A percentile compares a stretch with the other conserved stretches of the same genome.
These are phyloP conservation scores for Phyllosticta ampelicida DNA, from an alignment of 2,329 filamentous ascomycete species.

Conservation along the genomic window DNA sequence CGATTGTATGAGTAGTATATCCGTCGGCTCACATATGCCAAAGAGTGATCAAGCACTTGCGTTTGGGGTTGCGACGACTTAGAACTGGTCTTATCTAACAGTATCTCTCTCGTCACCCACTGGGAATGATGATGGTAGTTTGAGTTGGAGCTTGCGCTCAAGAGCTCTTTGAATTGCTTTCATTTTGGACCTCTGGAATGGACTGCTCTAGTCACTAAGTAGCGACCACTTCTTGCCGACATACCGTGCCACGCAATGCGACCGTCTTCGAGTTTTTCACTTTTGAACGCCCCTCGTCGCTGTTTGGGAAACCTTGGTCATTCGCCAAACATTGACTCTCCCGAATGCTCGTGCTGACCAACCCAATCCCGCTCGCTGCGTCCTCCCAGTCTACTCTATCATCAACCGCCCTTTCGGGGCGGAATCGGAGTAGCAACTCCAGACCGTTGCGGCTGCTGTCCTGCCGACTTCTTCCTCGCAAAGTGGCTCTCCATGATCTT, in stretches of 20 bases:
- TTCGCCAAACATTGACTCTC: not conserved
- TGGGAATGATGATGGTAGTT: not conserved
- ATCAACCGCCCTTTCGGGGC: slow-evolving; percentile 16
- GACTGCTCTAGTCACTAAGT: not conserved
- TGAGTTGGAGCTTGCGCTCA: not conserved
- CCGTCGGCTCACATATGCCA: too few species aligned
- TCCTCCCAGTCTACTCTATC: not conserved
- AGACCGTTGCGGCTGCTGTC: slow-evolving; percentile 7
- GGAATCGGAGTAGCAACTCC: slow-evolving; percentile 14
- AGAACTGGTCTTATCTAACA: too few species aligned
- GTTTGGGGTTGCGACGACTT: too few species aligned
- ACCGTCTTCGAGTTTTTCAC: not conserved
- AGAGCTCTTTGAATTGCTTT: not conserved
- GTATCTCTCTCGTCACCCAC: not conserved
- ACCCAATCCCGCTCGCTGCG: not conserved
- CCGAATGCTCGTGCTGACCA: not conserved
- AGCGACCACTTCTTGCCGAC: not conserved
- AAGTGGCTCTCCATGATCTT: slow-evolving; percentile 37
- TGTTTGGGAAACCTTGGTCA: not conserved
- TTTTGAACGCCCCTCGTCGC: not conserved
- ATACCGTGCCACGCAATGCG: not conserved
- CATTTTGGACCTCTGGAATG: not conserved
- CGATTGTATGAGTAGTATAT: not conserved
- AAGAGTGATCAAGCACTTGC: too few species aligned
- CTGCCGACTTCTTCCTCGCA: slow-evolving; percentile 29